Evolutionary conservation across 331 rosid genomes (phyloP).

Genomic region (Erythrophleum ivorense): DNA sequence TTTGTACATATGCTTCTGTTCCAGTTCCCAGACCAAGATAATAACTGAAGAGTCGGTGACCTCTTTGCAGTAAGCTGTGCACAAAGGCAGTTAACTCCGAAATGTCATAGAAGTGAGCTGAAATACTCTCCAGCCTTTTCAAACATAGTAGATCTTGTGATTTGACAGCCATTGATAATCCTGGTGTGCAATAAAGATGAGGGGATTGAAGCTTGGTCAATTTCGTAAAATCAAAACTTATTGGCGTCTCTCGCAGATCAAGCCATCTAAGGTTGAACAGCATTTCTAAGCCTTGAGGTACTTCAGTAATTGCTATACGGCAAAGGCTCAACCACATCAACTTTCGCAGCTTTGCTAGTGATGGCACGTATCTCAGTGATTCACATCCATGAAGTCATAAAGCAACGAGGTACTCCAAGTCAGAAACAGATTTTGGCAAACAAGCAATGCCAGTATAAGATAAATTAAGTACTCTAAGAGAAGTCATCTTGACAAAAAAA

Average conservation of each 20-base stretch:
- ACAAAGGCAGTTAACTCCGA: background rate
- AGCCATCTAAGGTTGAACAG: slow-evolving; percentile 31
- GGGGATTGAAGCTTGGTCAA: slow-evolving; percentile 13
- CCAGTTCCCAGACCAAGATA: background rate
- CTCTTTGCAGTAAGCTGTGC: background rate
- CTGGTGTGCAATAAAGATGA: background rate
- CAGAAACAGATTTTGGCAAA: slow-evolving; percentile 16
- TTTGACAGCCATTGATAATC: background rate
- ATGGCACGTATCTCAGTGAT: background rate
- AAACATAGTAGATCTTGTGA: slow-evolving; percentile 7
- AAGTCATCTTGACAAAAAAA: slow-evolving; percentile 26
- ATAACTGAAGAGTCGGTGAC: background rate
- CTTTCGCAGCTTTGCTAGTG: background rate
- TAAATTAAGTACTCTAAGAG: slow-evolving; percentile 29
- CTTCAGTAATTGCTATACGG: background rate
- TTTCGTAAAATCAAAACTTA: background rate
- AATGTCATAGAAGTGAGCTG: background rate
- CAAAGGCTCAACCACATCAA: slow-evolving; percentile 27
- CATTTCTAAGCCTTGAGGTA: slow-evolving; percentile 35
- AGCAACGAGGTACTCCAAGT: slow-evolving; percentile 25
- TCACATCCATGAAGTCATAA: background rate
- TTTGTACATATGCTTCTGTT: too few species aligned
- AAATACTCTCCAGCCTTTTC: background rate
- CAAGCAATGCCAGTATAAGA: background rate
- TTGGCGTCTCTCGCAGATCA: background rate